A percentile compares a stretch with the other conserved stretches of the same genome.
Conservation (phyloP, 1,284 basidiomycete species). For the Tranzscheliella williamsii region DNA sequence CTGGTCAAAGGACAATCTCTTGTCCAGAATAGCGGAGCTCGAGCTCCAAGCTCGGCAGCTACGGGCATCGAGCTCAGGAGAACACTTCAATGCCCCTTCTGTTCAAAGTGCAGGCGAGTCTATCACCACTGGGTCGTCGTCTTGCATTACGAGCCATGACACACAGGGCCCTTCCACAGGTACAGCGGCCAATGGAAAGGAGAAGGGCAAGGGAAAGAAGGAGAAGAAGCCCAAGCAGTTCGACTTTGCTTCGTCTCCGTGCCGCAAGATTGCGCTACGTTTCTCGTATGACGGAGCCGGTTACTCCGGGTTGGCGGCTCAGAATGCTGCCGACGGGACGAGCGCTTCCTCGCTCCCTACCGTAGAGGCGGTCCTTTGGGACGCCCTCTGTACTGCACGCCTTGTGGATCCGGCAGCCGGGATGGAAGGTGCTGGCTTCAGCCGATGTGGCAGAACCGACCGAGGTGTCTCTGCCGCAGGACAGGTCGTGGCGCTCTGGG, state of each 20-base stretch:
- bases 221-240: conserved; percentile 61
- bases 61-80: too few relatives aligned
- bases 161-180: too few relatives aligned
- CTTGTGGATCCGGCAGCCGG: conserved; percentile 48
- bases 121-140: not conserved
- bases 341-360: conserved; percentile 72
- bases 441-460: conserved; percentile 90
- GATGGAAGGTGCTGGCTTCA: conserved; percentile 74
- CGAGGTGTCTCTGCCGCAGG: conserved; percentile 90
- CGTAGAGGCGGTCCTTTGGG: conserved; percentile 84
- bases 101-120: not conserved
- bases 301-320: conserved; percentile 80
- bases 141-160: too few relatives aligned
- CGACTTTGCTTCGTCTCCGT: conserved; percentile 71
- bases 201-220: conserved; percentile 7
- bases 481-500: conserved; percentile 89
- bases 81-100: not conserved
- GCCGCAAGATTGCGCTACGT: conserved; percentile 86
- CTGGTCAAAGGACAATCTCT: conserved; percentile 36
- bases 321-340: conserved; percentile 62
- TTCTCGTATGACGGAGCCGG: conserved; percentile 90
- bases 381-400: conserved; percentile 65
- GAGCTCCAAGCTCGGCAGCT: conserved; percentile 17
- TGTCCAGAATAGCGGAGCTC: conserved; percentile 44
- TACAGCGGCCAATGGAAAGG: not conserved